phyloP scores from a whole-genome alignment of 2,329 filamentous ascomycete genomes.

The Cryoendolithus antarcticus region DNA sequence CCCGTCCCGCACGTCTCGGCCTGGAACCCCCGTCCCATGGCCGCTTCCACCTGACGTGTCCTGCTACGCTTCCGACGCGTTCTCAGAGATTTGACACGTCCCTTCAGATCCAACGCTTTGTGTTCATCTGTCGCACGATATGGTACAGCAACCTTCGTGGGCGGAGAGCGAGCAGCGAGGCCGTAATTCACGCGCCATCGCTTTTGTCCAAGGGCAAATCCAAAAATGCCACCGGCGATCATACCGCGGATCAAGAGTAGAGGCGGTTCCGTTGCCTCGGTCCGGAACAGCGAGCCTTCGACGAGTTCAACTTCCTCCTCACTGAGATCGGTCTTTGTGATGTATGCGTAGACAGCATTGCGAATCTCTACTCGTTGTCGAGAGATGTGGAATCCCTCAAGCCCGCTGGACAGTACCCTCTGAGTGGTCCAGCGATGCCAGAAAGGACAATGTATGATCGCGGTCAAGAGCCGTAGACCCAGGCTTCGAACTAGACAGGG shows the following conservation, averaged over 20 bases:
- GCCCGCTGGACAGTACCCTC: slow-evolving; percentile 26
- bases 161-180: slow-evolving; percentile 35
- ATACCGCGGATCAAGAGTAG: slow-evolving; percentile 52
- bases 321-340: slow-evolving; percentile 6
- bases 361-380: slow-evolving; percentile 7
- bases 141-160: slow-evolving; percentile 46
- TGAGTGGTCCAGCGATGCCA: slow-evolving; percentile 26
- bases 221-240: slow-evolving; percentile 46
- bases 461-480: slow-evolving; percentile 1
- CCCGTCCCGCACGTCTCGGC: too few relatives aligned
- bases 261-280: slow-evolving; percentile 14
- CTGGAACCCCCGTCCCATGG: too few relatives aligned
- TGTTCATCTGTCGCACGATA: slow-evolving; percentile 49
- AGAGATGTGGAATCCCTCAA: slow-evolving; percentile 10
- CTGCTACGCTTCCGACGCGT: too few relatives aligned
- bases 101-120: too few relatives aligned
- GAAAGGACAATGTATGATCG: slow-evolving; percentile 21
- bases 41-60: too few relatives aligned
- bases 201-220: slow-evolving; percentile 48
- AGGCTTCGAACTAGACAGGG: slow-evolving; percentile 3
- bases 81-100: too few relatives aligned
- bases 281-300: slow-evolving; percentile 8
- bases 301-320: slow-evolving; percentile 5
- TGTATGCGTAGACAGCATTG: slow-evolving; percentile 9
- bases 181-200: slow-evolving; percentile 54